Evolutionary conservation across 192 early-diverging fungal species (phyloP).

Genomic region (Umbelopsis isabellina): DNA sequence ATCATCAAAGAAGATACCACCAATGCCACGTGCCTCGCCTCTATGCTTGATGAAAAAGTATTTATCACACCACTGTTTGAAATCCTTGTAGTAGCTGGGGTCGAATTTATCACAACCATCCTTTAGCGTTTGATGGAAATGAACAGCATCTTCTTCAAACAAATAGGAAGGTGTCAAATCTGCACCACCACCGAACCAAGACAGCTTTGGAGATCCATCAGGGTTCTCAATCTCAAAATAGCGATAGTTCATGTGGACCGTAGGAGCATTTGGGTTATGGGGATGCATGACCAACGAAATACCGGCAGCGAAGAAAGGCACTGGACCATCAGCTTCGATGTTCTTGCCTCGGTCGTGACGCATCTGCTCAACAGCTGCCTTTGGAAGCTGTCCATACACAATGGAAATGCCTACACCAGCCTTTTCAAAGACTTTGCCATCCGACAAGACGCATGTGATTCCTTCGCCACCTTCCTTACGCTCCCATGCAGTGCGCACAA

Average conservation of each 20-base stretch:
- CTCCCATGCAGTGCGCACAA: constrained; percentile 81
- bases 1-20: constrained; percentile 99
- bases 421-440: constrained; percentile 94
- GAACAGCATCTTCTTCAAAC: constrained; percentile 86
- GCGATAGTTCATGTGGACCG: constrained; percentile 95
- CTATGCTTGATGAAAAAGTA: constrained; percentile 93
- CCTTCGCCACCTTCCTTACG: constrained; percentile 93
- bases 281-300: constrained; percentile 94
- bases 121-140: constrained; percentile 94
- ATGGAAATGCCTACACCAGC: constrained; percentile 95
- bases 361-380: constrained; percentile 85
- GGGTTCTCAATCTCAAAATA: constrained; percentile 89
- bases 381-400: constrained; percentile 83
- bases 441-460: constrained; percentile 88
- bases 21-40: constrained; percentile 87
- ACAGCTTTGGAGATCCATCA: constrained; percentile 69
- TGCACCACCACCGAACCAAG: constrained; percentile 97
- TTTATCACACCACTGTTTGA: constrained; percentile 97
- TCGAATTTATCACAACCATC: constrained; percentile 92
- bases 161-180: constrained; percentile 94
- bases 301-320: constrained; percentile 87
- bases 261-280: constrained; percentile 94
- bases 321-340: constrained; percentile 59
- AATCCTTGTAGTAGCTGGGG: constrained; percentile 77
- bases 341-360: constrained; percentile 73